These are phyloP conservation scores for Psilocybe subaeruginosa DNA, from an alignment of 768 basidiomycete species.

Conservation along the genomic window DNA sequence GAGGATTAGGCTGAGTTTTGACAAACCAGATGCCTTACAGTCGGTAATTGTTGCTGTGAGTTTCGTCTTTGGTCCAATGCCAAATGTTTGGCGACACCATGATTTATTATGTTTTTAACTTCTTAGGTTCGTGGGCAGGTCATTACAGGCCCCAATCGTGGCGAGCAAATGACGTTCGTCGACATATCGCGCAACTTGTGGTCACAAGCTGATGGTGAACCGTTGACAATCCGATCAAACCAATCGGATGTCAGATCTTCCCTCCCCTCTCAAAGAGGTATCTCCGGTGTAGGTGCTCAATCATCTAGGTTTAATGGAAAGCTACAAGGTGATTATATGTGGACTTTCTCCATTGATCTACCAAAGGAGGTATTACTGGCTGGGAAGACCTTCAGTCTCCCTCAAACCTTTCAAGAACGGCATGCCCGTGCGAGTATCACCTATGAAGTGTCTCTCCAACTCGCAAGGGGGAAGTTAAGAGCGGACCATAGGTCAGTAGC, in stretches of 20 bases:
- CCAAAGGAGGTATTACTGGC: constrained; percentile 36
- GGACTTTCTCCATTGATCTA: constrained; percentile 42
- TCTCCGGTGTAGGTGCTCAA: constrained; percentile 1
- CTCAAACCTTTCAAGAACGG: constrained; percentile 42
- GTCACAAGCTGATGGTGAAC: constrained; percentile 36
- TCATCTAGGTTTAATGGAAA: constrained; percentile 25
- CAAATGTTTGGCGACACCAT: too few relatives aligned
- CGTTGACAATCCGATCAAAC: constrained; percentile 18
- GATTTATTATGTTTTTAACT: background rate
- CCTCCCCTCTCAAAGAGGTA: background rate
- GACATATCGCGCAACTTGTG: constrained; percentile 37
- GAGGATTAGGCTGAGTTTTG: constrained; percentile 33
- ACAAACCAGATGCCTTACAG: constrained; percentile 45
- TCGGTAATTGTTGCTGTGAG: constrained; percentile 51
- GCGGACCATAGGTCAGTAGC: constrained; percentile 35
- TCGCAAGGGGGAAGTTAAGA: constrained; percentile 30
- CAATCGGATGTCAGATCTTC: background rate
- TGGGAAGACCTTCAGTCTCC: constrained; percentile 31
- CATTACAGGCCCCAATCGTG: constrained; percentile 38
- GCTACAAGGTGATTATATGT: constrained; percentile 37
- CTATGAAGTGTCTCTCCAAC: constrained; percentile 36
- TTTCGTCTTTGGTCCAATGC: constrained; percentile 7
- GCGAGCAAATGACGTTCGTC: constrained; percentile 36
- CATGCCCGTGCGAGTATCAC: constrained; percentile 37
- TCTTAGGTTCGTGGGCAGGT: constrained; percentile 39